Evolutionary conservation across 1,284 basidiomycete species (phyloP).

Genomic region (Ceratobasidium papillatum): DNA sequence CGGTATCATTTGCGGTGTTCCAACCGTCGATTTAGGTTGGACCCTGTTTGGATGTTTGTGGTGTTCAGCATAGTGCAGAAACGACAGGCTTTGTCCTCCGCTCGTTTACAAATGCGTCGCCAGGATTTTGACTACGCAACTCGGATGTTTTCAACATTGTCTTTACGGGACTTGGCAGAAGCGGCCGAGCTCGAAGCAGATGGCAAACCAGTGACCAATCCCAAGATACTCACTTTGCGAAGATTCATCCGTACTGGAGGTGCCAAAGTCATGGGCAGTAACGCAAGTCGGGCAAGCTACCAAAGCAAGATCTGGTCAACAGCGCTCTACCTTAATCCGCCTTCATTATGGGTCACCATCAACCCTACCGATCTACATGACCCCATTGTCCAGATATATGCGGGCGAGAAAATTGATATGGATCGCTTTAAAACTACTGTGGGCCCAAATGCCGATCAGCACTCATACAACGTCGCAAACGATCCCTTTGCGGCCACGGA

Average conservation of each 20-base stretch:
- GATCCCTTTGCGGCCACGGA: conserved; percentile 55
- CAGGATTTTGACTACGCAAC: conserved; percentile 31
- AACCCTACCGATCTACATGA: conserved; percentile 51
- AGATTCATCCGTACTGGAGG: conserved; percentile 22
- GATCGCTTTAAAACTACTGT: conserved; percentile 50
- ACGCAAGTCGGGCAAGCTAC: conserved; percentile 44
- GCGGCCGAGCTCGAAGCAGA: conserved; percentile 43
- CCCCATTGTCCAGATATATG: conserved; percentile 54
- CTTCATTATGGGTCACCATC: conserved; percentile 49
- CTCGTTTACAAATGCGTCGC: conserved; percentile 41
- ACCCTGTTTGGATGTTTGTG: conserved; percentile 25
- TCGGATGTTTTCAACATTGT: conserved; percentile 9
- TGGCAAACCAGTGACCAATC: conserved; percentile 5
- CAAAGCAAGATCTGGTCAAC: conserved; percentile 50
- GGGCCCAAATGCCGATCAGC: conserved; percentile 49
- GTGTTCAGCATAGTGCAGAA: conserved; percentile 52
- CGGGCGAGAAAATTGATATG: conserved; percentile 54
- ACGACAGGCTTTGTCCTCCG: conserved; percentile 38
- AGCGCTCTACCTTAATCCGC: conserved; percentile 42
- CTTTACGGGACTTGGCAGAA: conserved; percentile 29
- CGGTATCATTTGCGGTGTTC: conserved; percentile 50
- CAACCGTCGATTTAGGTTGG: conserved; percentile 23
- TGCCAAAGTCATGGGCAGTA: conserved; percentile 44
- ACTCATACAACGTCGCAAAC: conserved; percentile 51
- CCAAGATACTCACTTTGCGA: conserved; percentile 17